phyloP scores from a whole-genome alignment of 768 basidiomycete species.

The Astraeus odoratus region DNA sequence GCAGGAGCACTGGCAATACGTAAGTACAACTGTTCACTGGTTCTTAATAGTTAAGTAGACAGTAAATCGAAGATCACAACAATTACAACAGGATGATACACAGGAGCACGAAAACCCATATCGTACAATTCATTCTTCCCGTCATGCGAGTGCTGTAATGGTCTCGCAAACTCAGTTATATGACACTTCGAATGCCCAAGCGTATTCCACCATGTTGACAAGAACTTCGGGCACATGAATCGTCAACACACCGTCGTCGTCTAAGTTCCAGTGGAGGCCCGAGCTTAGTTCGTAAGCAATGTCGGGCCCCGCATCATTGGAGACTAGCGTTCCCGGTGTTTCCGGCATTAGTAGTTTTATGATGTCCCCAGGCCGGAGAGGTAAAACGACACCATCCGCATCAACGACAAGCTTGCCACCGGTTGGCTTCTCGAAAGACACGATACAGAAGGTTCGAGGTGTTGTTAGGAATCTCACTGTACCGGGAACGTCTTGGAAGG shows the following conservation, averaged over 20 bases:
- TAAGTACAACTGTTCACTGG: too few species aligned
- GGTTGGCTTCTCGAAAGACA: slow-evolving; percentile 34
- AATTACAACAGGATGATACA: too few species aligned
- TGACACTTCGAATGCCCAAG: slow-evolving; percentile 36
- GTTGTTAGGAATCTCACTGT: slow-evolving; percentile 44
- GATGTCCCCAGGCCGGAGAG: slow-evolving; percentile 36
- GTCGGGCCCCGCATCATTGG: not conserved
- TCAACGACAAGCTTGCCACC: slow-evolving; percentile 29
- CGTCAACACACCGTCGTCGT: slow-evolving; percentile 23
- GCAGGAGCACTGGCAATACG: too few species aligned
- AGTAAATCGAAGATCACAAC: too few species aligned
- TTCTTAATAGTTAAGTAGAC: too few species aligned
- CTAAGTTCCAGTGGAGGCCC: slow-evolving; percentile 26
- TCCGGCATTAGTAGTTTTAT: slow-evolving; percentile 35
- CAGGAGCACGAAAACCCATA: not conserved
- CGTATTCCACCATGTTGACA: slow-evolving; percentile 23
- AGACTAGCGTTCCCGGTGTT: not conserved
- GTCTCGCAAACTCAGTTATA: slow-evolving; percentile 15
- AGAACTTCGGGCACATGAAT: slow-evolving; percentile 23
- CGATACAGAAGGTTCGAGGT: slow-evolving; percentile 43
- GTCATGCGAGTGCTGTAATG: not conserved
- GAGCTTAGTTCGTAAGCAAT: not conserved
- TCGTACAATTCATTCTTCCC: not conserved
- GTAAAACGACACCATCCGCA: slow-evolving; percentile 30
- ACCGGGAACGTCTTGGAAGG: slow-evolving; percentile 30